Evolutionary conservation across 139 green algal genomes (phyloP), one percentile per base, ranked within the genome.

Genomic region (Haematococcus sp.): DNA sequence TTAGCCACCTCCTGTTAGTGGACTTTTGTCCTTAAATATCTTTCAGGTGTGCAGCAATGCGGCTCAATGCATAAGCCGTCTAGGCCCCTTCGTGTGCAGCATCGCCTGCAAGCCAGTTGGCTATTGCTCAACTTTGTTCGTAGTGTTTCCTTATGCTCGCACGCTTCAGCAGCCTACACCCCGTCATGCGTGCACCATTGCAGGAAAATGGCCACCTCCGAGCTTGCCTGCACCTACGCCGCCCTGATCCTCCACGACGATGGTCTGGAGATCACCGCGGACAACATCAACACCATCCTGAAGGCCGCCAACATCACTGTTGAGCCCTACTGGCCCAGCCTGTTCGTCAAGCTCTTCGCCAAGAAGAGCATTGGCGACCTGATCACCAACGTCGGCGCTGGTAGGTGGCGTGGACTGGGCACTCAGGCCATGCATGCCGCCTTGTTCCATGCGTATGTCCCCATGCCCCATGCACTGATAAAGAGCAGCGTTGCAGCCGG

Each of bases 301-400:
- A 95, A 96, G 87, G 66, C 66, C 28, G 94, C 94, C 20, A 89
- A 88, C 67, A 76, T 98, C 54, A 91, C 80, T 22, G 89, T 98
- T 7, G 95, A 98, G 91, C 86, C 92, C 46, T 99, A 98, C 93
- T 98, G 94, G 94, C 91, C 95, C 61, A 67, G 63, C 60, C 89
- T 99, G 76, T 99, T 98, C 78, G 93, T 93, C 82, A 98, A 97
- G 92, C 85, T 98, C 49, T 93, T 97, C 52, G 86, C 91, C 78
- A 98, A 93, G 82, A 98, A 94, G 86, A 86, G 55, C 79, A 86
- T 99, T 33, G 94, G 91, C 11, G 94, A 98, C 83, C 84, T 99
- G 71, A 97, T 99, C 88, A 87, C 85, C 79, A 98, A 98, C 89
- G 91, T 98, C 31, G 96, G 96, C 74, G 71, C 60, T 68, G 68